Base-by-base conservation (phyloP, 495 filamentous ascomycete species). In the Lasiosphaeria miniovina region DNA sequence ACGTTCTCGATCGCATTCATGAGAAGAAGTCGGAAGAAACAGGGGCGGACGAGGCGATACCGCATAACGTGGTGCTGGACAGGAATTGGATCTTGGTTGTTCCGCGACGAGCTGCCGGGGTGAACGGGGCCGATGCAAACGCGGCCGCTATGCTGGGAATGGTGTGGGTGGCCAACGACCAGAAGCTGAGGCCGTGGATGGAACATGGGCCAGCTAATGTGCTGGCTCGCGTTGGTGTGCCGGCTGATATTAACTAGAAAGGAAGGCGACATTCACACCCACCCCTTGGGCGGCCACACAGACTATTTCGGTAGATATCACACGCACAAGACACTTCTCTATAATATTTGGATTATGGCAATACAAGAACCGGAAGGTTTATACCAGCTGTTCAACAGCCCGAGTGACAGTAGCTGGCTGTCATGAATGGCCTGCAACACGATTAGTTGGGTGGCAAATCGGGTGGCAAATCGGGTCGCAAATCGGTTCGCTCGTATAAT, bases 41-140 rank as follows among this genome's bases (percentile, higher is more conserved):
- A 41, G 38, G 12, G 0, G 62, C 58, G 4, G 62, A 54, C 0
- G 52, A 45, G 8, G 68, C 61, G 36, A 31, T 68, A 6, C 70
- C 77, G 4, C 77, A 80, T 61, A 80, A 80, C 60, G 66, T 77
- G 17, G 59, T 77, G 7, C 60, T 80, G 31, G 66, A 68, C 15
- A 63, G 63, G 51, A 58, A 65, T 31, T 79, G 74, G 76, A 65
- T 80, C 52, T 52, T 78, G 53, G 70, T 78, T 3, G 60, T 79
- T 11, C 76, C 75, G 33, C 57, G 77, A 35, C 58, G 61, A 15
- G 62, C 52, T 17, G 64, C 58, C 8, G 55, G 61, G 5, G 58
- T 61, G 24, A 55, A 68, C 32, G 70, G 69, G 3, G 54, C 71
- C 6, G 69, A 65, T 7, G 65, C 68, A 8, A 78, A 80, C 50